phyloP scores from a whole-genome alignment of 495 filamentous ascomycete species.

The Eremomyces bilateralis region DNA sequence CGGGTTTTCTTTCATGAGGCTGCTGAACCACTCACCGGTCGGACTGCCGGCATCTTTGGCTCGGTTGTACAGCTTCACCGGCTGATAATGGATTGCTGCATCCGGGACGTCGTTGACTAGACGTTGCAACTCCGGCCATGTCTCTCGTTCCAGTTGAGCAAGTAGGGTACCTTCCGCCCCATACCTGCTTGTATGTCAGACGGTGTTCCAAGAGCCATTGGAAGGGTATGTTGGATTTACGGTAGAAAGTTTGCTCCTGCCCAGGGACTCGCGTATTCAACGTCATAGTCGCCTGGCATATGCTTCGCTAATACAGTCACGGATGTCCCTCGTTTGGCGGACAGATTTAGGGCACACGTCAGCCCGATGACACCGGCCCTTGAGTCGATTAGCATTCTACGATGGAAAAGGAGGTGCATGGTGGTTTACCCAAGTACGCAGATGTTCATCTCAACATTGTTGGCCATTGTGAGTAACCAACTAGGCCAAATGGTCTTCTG shows the following conservation, averaged over 20 bases:
- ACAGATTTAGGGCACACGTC: slow-evolving; percentile 72
- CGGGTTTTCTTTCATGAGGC: slow-evolving; percentile 43
- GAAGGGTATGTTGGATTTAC: slow-evolving; percentile 35
- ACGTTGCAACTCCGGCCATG: slow-evolving; percentile 20
- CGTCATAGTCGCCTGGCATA: slow-evolving; percentile 96
- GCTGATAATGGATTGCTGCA: slow-evolving; percentile 80
- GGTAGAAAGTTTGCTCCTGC: slow-evolving; percentile 86
- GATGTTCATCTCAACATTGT: no score
- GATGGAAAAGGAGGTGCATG: no score
- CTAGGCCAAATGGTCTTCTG: no score
- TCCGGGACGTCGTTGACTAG: slow-evolving; percentile 50
- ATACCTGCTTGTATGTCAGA: slow-evolving; percentile 20
- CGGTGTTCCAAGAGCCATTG: no score
- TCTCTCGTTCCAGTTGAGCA: slow-evolving; percentile 27
- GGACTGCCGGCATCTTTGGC: slow-evolving; percentile 32
- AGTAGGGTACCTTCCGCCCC: slow-evolving; percentile 29
- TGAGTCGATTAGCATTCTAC: no score
- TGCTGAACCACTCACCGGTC: slow-evolving; percentile 32
- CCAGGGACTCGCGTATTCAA: slow-evolving; percentile 91
- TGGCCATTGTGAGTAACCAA: no score
- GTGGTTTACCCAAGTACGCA: no score
- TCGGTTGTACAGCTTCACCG: slow-evolving; percentile 28
- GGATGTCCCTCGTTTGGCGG: slow-evolving; percentile 40
- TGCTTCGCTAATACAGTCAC: slow-evolving; percentile 83
- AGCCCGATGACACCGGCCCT: slow-evolving; percentile 70